Evolutionary conservation across 2,329 filamentous ascomycete genomes (phyloP).

Genomic region (Pezicula carpinea): DNA sequence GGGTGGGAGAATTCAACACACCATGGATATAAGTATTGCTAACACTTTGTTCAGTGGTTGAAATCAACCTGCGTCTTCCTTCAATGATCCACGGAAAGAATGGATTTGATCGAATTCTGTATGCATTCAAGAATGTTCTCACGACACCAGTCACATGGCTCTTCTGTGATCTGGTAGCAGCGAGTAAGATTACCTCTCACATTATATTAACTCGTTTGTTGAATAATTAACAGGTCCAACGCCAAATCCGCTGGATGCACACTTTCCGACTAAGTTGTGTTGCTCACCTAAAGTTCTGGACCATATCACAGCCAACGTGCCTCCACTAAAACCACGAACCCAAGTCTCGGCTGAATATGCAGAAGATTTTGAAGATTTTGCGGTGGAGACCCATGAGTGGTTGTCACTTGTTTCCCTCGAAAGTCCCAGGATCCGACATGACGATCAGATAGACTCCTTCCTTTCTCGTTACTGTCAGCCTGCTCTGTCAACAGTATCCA

Average conservation of each 20-base stretch:
- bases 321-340: conserved; percentile 23
- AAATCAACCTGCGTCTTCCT: conserved; percentile 67
- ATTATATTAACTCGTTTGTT: conserved; percentile 8
- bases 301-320: conserved; percentile 26
- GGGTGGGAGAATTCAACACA: conserved; percentile 45
- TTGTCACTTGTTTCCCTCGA: conserved; percentile 61
- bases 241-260: conserved; percentile 44
- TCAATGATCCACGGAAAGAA: conserved; percentile 82
- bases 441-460: conserved; percentile 62
- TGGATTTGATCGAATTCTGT: conserved; percentile 71
- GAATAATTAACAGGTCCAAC: conserved; percentile 35
- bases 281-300: conserved; percentile 26
- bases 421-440: conserved; percentile 55
- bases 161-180: conserved; percentile 58
- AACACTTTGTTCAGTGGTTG: conserved; percentile 53
- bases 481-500: conserved; percentile 9
- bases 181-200: conserved; percentile 34
- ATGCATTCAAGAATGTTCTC: conserved; percentile 76
- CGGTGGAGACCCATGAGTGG: conserved; percentile 68
- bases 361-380: conserved; percentile 56
- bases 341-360: conserved; percentile 31
- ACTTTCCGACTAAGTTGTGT: conserved; percentile 40
- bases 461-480: conserved; percentile 64
- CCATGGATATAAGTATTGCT: conserved; percentile 15
- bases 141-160: conserved; percentile 68